phyloP scores from a whole-genome alignment of 2,329 filamentous ascomycete genomes.

The Pestalotiopsis sp. region DNA sequence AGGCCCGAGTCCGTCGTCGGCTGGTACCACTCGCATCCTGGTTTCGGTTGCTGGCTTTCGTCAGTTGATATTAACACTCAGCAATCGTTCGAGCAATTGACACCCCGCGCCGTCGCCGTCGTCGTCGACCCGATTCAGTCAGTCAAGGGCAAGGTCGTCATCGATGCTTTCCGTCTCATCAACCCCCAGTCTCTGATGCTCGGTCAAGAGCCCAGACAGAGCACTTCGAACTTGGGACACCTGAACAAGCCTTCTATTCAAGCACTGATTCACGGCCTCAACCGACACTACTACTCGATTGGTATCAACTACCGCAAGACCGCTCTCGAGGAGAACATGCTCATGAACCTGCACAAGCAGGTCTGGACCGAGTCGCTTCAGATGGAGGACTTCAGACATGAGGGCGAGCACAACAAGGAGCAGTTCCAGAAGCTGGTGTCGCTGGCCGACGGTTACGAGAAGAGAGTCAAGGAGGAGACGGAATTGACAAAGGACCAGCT shows the following conservation, averaged over 20 bases:
- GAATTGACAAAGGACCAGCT: conserved; percentile 96
- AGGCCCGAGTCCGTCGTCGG: conserved; percentile 97
- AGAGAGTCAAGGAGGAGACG: conserved; percentile 97
- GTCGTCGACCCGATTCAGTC: conserved; percentile 99
- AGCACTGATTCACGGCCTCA: conserved; percentile 95
- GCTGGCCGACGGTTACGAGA: conserved; percentile 95
- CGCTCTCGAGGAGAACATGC: conserved; percentile 97
- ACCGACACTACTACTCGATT: conserved; percentile 99
- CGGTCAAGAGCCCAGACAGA: conserved; percentile 95
- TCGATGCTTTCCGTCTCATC: conserved; percentile 97
- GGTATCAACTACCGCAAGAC: conserved; percentile 98
- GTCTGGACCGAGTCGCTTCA: conserved; percentile 97
- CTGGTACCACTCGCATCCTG: conserved; percentile 99
- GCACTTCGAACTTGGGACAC: conserved; percentile 95
- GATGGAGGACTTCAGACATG: conserved; percentile 92
- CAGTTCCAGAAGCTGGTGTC: conserved; percentile 84
- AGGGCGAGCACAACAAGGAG: conserved; percentile 85
- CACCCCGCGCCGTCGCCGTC: conserved; percentile 92
- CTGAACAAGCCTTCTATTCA: conserved; percentile 99
- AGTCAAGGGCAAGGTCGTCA: conserved; percentile 99
- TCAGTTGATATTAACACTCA: conserved; percentile 99
- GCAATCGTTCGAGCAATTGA: conserved; percentile 99
- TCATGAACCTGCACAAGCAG: conserved; percentile 99
- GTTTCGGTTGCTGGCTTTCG: conserved; percentile 98
- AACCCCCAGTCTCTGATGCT: conserved; percentile 98